Evolutionary conservation across 345 rosid species (phyloP), one percentile per base, ranked within the genome.

Genomic region (Gossypium arboreum): DNA sequence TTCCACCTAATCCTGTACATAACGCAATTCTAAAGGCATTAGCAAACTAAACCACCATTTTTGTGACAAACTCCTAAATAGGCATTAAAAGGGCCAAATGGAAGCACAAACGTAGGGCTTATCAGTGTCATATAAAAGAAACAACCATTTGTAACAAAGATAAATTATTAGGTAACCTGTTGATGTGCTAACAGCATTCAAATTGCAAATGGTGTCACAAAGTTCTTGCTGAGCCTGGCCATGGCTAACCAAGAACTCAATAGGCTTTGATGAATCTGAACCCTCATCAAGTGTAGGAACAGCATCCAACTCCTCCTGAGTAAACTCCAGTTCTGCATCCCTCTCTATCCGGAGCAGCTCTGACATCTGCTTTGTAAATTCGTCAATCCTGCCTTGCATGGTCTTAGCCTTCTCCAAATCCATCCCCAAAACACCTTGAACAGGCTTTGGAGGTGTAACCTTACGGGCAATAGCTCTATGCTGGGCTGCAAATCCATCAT

Each of bases 181-280:
- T 57, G 91, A 92, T 52, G 95, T 89, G 86, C 91, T 92, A 79
- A 87, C 91, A 71, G 92, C 97, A 78, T 78, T 82, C 84, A 94
- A 80, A 77, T 94, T 94, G 89, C 98, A 94, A 73, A 94, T 91
- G 56, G 97, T 94, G 83, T 94, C 98, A 56, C 98, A 94, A 73
- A 92, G 89, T 85, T 94, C 98, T 83, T 94, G 97, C 41, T 90
- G 97, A 68, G 90, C 91, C 81, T 85, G 92, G 75, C 95, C 97
- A 58, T 92, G 98, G 82, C 91, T 92, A 81, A 94, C 98, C 84
- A 94, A 86, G 90, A 88, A 94, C 84, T 94, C 98, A 75, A 86
- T 91, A 5, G 97, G 98, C 69, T 88, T 92, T 3, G 88, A 82
- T 22, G 88, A 72, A 68, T 87, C 91, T 58, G 89, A 88, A 81